These are phyloP conservation scores for Penicillium cataractarum DNA, from an alignment of 495 filamentous ascomycete genomes.

Conservation along the genomic window DNA sequence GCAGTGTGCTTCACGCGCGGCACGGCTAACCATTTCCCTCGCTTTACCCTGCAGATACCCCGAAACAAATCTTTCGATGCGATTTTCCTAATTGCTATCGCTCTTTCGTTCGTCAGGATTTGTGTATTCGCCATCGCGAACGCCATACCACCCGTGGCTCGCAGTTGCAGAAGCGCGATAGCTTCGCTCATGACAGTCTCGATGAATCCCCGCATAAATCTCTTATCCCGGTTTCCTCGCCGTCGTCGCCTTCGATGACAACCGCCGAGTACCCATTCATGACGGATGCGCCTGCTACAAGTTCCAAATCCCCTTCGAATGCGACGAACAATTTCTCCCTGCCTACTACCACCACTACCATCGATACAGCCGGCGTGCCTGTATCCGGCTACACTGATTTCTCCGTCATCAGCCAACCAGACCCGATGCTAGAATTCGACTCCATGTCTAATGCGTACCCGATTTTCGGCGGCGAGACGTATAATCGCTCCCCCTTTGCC, in stretches of 20 bases:
- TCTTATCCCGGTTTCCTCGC: slow-evolving; percentile 22
- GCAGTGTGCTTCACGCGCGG: background rate
- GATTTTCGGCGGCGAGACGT: slow-evolving; percentile 78
- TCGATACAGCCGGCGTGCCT: slow-evolving; percentile 27
- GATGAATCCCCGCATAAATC: slow-evolving; percentile 24
- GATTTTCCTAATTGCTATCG: slow-evolving; percentile 90
- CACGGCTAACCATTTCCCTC: background rate
- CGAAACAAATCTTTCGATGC: slow-evolving; percentile 95
- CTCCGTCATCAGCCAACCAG: slow-evolving; percentile 19
- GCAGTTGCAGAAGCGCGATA: slow-evolving; percentile 88
- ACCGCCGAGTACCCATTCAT: slow-evolving; percentile 25
- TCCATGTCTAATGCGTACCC: slow-evolving; percentile 75
- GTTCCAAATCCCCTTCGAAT: slow-evolving; percentile 23
- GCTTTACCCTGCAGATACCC: slow-evolving; percentile 57
- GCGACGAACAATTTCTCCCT: slow-evolving; percentile 29
- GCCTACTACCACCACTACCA: slow-evolving; percentile 23
- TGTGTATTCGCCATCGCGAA: slow-evolving; percentile 91
- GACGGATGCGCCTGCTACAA: slow-evolving; percentile 19
- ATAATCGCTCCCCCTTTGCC: slow-evolving; percentile 83
- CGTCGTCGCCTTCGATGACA: slow-evolving; percentile 28
- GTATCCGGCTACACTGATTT: slow-evolving; percentile 38
- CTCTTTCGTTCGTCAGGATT: slow-evolving; percentile 90
- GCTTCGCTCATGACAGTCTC: slow-evolving; percentile 38
- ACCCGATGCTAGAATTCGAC: slow-evolving; percentile 54
- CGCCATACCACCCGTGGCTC: slow-evolving; percentile 96